Evolutionary conservation across 257 asterid genomes (phyloP), one percentile per base, ranked within the genome.

Genomic region (Primulina eburnea): DNA sequence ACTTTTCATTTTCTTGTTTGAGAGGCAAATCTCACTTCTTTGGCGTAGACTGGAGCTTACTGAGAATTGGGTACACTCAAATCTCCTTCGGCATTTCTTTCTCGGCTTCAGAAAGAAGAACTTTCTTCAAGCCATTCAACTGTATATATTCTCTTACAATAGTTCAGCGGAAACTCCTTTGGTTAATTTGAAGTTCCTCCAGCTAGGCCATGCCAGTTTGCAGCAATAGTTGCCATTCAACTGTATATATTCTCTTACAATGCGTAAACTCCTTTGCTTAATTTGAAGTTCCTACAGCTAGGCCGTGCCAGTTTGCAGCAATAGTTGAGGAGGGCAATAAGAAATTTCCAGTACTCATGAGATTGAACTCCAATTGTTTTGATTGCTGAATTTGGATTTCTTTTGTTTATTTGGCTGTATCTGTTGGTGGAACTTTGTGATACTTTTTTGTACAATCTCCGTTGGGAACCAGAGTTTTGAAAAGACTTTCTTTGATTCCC

Each of bases 251-350:
- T 71, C 60, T 74, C 67, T 33, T 55, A 56, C 33, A 56, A 56
- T 73, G 85, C 88, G 83, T 77, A 85, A 82, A 86, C 89, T 87
- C 85, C 88, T 86, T 84, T 80, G 86, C 92, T 90, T 81, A 84
- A 77, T 76, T 72, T 50, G 64, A 63, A 64, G 68, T 70, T 82
- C 81, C 79, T 65, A 68, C n/a, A 64, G 82, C 77, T 77, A 62
- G 52, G 69, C 63, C 63, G 74, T 29, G 55, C 55, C 60, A 67
- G 35, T 11, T 6, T 52, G 64, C 37, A 43, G 68, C 40, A 64
- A 43, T 67, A 76, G 71, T 73, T 77, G 60, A 20, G 67, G 76
- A 65, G 71, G 52, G 68, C 69, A 47, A 71, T 60, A 43, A 50
- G 47, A 66, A 66, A 33, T 43, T 10, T 71, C 69, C 63, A 65